These are phyloP conservation scores for Arxiozyma bovina DNA, from an alignment of 1,139 yeast species.

Conservation along the genomic window DNA sequence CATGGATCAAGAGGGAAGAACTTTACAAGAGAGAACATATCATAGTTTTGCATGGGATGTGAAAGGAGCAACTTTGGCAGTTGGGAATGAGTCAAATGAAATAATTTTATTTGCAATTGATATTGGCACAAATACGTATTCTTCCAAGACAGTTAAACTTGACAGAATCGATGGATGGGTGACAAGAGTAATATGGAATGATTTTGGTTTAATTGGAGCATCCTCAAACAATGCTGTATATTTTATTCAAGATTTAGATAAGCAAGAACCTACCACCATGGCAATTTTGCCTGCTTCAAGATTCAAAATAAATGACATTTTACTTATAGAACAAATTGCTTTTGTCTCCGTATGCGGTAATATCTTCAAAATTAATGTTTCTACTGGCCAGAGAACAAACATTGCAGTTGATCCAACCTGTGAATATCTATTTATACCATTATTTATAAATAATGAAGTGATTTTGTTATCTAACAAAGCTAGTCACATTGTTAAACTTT, in stretches of 20 bases:
- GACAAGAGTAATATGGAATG: conserved; percentile 17
- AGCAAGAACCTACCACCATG: not conserved
- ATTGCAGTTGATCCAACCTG: conserved; percentile 14
- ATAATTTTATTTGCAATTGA: conserved; percentile 14
- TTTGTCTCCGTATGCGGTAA: conserved; percentile 16
- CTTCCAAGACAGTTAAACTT: not conserved
- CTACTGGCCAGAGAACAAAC: not conserved
- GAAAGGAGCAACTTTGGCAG: conserved; percentile 15
- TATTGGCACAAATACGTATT: not conserved
- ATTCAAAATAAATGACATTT: conserved; percentile 19
- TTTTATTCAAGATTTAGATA: not conserved
- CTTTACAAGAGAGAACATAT: conserved; percentile 18
- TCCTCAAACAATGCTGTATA: conserved; percentile 15
- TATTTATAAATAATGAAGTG: conserved; percentile 8
- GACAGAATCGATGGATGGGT: conserved; percentile 17
- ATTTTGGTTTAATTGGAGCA: conserved; percentile 8
- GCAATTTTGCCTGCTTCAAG: conserved; percentile 13
- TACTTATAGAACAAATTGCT: conserved; percentile 11
- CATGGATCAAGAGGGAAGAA: conserved; percentile 16
- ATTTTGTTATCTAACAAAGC: conserved; percentile 21
- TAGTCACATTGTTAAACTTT: conserved; percentile 7
- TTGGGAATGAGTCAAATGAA: conserved; percentile 26
- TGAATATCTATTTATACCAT: conserved; percentile 20
- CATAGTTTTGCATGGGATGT: conserved; percentile 28
- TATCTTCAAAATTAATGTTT: conserved; percentile 12